Evolutionary conservation across 768 basidiomycete species (phyloP).

Genomic region (Lentinula boryana): DNA sequence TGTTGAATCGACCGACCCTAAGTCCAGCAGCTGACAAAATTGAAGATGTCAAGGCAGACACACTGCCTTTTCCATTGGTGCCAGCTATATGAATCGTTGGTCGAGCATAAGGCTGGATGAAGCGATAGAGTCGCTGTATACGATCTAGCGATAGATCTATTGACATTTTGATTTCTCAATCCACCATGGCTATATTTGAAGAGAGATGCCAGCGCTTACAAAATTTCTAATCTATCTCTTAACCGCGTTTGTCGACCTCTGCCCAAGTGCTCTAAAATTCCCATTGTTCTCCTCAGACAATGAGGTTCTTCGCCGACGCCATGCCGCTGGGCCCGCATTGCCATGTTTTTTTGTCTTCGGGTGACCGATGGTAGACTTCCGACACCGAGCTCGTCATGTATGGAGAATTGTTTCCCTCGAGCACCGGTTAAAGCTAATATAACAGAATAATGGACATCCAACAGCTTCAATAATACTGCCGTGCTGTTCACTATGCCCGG

Average conservation of each 20-base stretch:
- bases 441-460: not conserved
- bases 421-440: not conserved
- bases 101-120: slow-evolving; percentile 58
- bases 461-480: not conserved
- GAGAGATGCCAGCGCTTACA: too few species aligned
- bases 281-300: not conserved
- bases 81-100: slow-evolving; percentile 91
- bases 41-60: slow-evolving; percentile 76
- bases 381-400: not conserved
- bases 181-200: not conserved
- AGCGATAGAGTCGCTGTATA: slow-evolving; percentile 41
- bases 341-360: slow-evolving; percentile 5
- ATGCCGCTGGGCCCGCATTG: not conserved
- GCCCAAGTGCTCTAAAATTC: not conserved
- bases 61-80: slow-evolving; percentile 97
- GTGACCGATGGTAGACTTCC: not conserved
- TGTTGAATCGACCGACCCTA: slow-evolving; percentile 81
- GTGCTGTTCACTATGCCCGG: not conserved
- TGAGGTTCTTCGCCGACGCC: not conserved
- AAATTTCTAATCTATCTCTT: too few species aligned
- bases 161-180: slow-evolving; percentile 37
- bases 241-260: not conserved
- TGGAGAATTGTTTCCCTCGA: not conserved
- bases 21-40: slow-evolving; percentile 57
- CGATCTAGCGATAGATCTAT: slow-evolving; percentile 67